phyloP scores from a whole-genome alignment of 176 grass and related monocot species.

The Avena sativa region DNA sequence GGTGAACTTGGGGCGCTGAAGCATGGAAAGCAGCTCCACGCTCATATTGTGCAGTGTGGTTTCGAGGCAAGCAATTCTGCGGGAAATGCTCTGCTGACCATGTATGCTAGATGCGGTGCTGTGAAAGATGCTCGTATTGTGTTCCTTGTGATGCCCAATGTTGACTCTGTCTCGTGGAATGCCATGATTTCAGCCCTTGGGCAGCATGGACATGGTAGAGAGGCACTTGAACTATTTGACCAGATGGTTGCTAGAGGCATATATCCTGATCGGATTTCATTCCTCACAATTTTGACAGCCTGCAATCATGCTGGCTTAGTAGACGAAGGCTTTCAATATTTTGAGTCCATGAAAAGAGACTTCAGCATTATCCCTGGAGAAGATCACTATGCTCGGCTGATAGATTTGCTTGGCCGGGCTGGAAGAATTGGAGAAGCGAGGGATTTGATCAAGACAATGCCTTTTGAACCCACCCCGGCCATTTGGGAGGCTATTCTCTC shows the following conservation, averaged over 20 bases:
- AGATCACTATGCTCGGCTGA: constrained; percentile 81
- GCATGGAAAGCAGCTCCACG: constrained; percentile 77
- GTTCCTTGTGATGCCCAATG: constrained; percentile 73
- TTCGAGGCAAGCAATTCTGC: constrained; percentile 85
- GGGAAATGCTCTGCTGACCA: constrained; percentile 81
- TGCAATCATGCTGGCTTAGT: constrained; percentile 87
- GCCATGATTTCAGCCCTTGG: constrained; percentile 88
- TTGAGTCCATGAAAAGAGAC: constrained; percentile 81
- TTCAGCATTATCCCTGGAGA: constrained; percentile 77
- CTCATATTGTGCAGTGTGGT: constrained; percentile 68
- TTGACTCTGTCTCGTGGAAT: constrained; percentile 85
- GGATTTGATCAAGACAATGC: constrained; percentile 77
- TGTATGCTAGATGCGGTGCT: constrained; percentile 87
- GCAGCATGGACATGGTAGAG: constrained; percentile 77
- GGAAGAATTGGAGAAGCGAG: constrained; percentile 72
- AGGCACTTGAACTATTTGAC: constrained; percentile 78
- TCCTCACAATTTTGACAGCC: constrained; percentile 77
- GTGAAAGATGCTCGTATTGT: constrained; percentile 66
- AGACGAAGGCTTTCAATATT: constrained; percentile 78
- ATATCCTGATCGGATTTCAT: constrained; percentile 75
- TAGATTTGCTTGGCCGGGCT: constrained; percentile 80
- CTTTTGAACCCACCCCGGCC: constrained; percentile 63
- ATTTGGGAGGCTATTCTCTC: constrained; percentile 87
- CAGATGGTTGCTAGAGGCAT: constrained; percentile 65
- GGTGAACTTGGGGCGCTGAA: constrained; percentile 68